Evolutionary conservation across 73 alveolate species (phyloP).

Genomic region (Stentor coeruleus): DNA sequence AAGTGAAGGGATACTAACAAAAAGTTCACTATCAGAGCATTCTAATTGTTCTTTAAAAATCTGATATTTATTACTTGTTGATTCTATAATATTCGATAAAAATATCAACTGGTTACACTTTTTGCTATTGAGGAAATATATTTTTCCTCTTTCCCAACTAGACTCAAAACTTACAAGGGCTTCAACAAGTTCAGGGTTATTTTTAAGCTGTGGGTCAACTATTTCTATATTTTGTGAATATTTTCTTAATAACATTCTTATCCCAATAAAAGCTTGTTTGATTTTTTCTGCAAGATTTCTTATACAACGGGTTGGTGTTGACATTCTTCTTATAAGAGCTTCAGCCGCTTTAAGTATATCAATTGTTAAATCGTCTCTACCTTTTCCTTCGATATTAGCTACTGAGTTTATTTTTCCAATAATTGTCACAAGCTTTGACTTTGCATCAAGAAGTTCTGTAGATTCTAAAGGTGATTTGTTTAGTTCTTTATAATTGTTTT

Average conservation of each 20-base stretch:
- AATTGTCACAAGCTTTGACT: conserved; percentile 68
- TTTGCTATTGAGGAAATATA: conserved; percentile 38
- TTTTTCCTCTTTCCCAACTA: conserved; percentile 67
- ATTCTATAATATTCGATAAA: conserved; percentile 54
- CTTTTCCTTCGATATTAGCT: conserved; percentile 92
- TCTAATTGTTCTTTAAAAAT: conserved; percentile 53
- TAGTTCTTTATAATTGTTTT: too few relatives aligned
- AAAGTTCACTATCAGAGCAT: conserved; percentile 61
- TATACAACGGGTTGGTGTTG: conserved; percentile 72
- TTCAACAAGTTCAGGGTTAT: conserved; percentile 85
- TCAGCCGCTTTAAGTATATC: conserved; percentile 84
- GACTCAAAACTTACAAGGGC: conserved; percentile 72
- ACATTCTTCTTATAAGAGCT: conserved; percentile 68
- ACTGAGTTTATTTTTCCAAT: conserved; percentile 82
- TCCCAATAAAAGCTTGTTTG: conserved; percentile 32
- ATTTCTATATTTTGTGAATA: conserved; percentile 86
- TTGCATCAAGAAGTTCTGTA: conserved; percentile 83
- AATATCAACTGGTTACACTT: conserved; percentile 44
- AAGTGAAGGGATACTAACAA: conserved; percentile 67
- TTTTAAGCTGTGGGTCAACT: conserved; percentile 87
- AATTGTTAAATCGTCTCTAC: conserved; percentile 84
- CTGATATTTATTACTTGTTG: conserved; percentile 63
- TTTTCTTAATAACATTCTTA: conserved; percentile 62
- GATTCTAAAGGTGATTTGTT: too few relatives aligned
- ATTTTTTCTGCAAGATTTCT: conserved; percentile 79